phyloP scores from a whole-genome alignment of 1,284 basidiomycete genomes.

The Sparassis latifolia region DNA sequence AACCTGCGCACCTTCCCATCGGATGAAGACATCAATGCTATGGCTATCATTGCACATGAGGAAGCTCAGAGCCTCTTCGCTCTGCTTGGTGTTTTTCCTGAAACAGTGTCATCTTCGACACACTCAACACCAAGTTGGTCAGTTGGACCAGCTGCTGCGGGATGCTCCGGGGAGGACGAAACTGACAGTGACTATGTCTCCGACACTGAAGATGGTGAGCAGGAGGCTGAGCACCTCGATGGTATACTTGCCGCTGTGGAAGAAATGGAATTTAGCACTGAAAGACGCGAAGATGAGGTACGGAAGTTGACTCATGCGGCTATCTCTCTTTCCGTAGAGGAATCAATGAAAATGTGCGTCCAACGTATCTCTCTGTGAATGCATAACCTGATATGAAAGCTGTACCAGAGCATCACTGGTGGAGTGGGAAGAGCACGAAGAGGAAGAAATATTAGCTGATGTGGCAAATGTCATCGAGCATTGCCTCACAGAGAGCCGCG shows the following conservation, averaged over 20 bases:
- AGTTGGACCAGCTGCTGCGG: background rate
- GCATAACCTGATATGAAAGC: no score
- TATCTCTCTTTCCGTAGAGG: no score
- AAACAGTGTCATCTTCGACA: background rate
- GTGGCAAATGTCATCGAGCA: no score
- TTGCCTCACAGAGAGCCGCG: background rate
- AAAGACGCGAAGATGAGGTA: background rate
- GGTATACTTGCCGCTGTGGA: background rate
- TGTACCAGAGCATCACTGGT: background rate
- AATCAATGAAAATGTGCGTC: no score
- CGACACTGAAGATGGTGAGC: background rate
- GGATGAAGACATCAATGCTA: slow-evolving; percentile 4
- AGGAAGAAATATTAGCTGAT: background rate
- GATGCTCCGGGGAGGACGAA: slow-evolving; percentile 2
- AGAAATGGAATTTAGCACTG: slow-evolving; percentile 1
- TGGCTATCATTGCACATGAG: slow-evolving; percentile 5
- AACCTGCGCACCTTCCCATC: slow-evolving; percentile 4
- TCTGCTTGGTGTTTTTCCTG: slow-evolving; percentile 7
- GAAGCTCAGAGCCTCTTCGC: slow-evolving; percentile 9
- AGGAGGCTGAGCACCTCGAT: background rate
- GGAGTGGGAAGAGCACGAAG: background rate
- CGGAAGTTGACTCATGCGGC: no score
- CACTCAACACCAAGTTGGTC: background rate
- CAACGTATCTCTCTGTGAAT: no score
- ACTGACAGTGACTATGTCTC: background rate